phyloP scores from a whole-genome alignment of 768 basidiomycete genomes.

The Gloeophyllum trabeum region DNA sequence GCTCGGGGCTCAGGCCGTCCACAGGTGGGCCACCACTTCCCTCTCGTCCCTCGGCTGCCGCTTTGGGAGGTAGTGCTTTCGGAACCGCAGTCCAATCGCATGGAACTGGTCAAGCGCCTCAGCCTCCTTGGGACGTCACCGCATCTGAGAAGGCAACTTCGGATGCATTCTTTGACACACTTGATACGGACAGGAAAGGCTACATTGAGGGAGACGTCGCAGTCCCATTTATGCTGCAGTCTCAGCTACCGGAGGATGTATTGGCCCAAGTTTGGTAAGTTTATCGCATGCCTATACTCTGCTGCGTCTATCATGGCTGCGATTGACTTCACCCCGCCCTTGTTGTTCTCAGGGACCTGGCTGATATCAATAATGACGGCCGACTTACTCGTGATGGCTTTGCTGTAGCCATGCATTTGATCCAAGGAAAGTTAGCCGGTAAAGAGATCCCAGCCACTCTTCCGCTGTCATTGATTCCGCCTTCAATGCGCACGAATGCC shows the following conservation, averaged over 20 bases:
- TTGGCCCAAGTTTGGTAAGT: constrained; percentile 90
- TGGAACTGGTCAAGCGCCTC: constrained; percentile 8
- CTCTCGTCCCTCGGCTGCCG: neutral
- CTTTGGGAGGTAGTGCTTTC: constrained; percentile 2
- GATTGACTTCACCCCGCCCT: neutral
- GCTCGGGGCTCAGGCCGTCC: constrained; percentile 15
- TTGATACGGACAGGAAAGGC: constrained; percentile 67
- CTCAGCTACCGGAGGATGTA: constrained; percentile 67
- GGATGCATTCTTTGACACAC: constrained; percentile 71
- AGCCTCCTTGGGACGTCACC: constrained; percentile 84
- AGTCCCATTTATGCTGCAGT: constrained; percentile 92
- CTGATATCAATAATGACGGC: constrained; percentile 84
- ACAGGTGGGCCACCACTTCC: neutral
- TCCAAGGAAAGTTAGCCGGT: constrained; percentile 76
- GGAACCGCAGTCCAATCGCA: constrained; percentile 5
- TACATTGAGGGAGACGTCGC: constrained; percentile 90
- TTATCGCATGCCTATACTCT: neutral
- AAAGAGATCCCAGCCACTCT: constrained; percentile 63
- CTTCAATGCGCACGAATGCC: constrained; percentile 50
- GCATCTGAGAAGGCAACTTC: constrained; percentile 65
- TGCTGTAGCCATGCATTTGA: constrained; percentile 91
- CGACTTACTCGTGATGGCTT: constrained; percentile 84
- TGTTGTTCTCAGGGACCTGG: constrained; percentile 63
- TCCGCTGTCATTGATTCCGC: constrained; percentile 70
- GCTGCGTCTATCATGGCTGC: neutral